These are phyloP conservation scores for Rhizophagus clarus DNA, from an alignment of 192 early-diverging fungal species.

Conservation along the genomic window DNA sequence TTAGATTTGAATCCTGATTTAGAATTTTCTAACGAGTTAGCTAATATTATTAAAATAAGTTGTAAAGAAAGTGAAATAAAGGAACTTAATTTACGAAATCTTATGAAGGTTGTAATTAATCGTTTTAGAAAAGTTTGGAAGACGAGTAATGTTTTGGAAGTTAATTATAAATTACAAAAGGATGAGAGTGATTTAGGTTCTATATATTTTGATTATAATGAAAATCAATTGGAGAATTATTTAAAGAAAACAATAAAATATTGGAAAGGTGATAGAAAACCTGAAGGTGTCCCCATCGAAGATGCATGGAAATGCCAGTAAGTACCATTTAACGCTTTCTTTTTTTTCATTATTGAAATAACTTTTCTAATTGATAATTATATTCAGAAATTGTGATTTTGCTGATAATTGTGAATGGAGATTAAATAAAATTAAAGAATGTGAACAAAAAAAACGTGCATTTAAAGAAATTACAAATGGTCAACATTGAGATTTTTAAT, in stretches of 20 bases:
- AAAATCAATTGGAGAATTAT: background rate
- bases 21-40: slow-evolving; percentile 12
- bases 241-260: background rate
- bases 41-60: background rate
- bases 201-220: slow-evolving; percentile 11
- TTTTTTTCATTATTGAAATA: too few relatives aligned
- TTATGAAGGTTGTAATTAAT: background rate
- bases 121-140: background rate
- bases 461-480: background rate
- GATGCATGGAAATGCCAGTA: slow-evolving; percentile 31
- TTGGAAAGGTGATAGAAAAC: slow-evolving; percentile 24
- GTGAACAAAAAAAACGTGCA: background rate
- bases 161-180: slow-evolving; percentile 18
- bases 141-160: slow-evolving; percentile 16
- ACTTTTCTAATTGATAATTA: background rate
- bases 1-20: slow-evolving; percentile 6
- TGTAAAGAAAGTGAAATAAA: background rate
- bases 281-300: slow-evolving; percentile 23
- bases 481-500: background rate
- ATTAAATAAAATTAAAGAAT: slow-evolving; percentile 8
- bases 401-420: slow-evolving; percentile 31
- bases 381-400: slow-evolving; percentile 24
- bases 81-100: background rate
- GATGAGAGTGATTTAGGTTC: slow-evolving; percentile 13
- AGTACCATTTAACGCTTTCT: background rate